Conservation (phyloP, 805 yeast species). For the Candida patagonica region DNA sequence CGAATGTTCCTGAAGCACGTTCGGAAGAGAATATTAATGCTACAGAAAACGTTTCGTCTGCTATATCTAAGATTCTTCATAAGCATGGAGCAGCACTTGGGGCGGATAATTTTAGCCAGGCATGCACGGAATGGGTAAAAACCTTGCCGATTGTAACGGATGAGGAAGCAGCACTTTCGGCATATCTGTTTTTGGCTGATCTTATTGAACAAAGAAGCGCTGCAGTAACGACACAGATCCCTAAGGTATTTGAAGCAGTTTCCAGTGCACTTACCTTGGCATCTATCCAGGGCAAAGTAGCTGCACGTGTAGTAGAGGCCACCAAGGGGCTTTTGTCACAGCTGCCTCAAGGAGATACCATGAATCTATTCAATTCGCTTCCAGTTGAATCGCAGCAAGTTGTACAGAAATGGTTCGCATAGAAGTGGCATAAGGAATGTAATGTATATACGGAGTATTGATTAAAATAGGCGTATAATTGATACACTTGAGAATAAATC, state of each 20-base stretch:
- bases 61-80: constrained; percentile 78
- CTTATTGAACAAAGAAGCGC: constrained; percentile 62
- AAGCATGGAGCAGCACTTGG: constrained; percentile 49
- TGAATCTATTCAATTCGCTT: constrained; percentile 52
- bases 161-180: constrained; percentile 79
- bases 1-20: constrained; percentile 69
- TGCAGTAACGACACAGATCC: constrained; percentile 43
- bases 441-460: background rate
- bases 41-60: constrained; percentile 74
- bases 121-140: constrained; percentile 68
- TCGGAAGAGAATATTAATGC: constrained; percentile 79
- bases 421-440: constrained; percentile 1
- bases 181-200: constrained; percentile 65
- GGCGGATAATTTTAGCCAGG: constrained; percentile 41
- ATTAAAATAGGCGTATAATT: background rate
- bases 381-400: constrained; percentile 53
- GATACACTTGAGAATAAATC: background rate
- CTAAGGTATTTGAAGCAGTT: constrained; percentile 57
- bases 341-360: constrained; percentile 61
- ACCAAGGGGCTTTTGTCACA: constrained; percentile 55
- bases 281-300: constrained; percentile 62
- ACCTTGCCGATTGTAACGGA: constrained; percentile 78
- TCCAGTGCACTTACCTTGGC: constrained; percentile 65
- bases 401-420: constrained; percentile 47
- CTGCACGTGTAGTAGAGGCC: constrained; percentile 51